phyloP scores from a whole-genome alignment of 352 stramenopile species.

The Globisporangium orthogonon region DNA sequence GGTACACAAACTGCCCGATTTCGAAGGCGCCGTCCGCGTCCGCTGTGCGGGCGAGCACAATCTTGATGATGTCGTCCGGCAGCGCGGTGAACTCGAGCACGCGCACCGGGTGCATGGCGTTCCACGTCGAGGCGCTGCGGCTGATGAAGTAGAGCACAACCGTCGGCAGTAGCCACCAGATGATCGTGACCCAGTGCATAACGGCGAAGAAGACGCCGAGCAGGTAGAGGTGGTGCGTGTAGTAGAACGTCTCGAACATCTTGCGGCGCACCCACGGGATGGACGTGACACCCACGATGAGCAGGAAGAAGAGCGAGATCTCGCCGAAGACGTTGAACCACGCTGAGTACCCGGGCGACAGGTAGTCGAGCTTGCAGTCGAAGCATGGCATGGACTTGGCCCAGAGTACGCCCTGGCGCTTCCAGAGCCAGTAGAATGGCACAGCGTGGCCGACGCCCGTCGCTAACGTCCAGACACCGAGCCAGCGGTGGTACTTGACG shows the following conservation, averaged over 20 bases:
- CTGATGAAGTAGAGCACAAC: slow-evolving; percentile 48
- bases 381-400: slow-evolving; percentile 42
- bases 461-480: slow-evolving; percentile 35
- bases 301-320: slow-evolving; percentile 40
- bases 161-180: slow-evolving; percentile 46
- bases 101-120: slow-evolving; percentile 25
- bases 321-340: slow-evolving; percentile 68
- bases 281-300: slow-evolving; percentile 29
- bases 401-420: slow-evolving; percentile 21
- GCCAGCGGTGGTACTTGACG: slow-evolving; percentile 59
- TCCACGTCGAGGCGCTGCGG: slow-evolving; percentile 36
- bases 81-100: slow-evolving; percentile 27
- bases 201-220: slow-evolving; percentile 38
- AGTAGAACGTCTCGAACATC: slow-evolving; percentile 55
- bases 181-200: slow-evolving; percentile 39
- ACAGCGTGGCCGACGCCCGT: slow-evolving; percentile 29
- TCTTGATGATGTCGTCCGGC: slow-evolving; percentile 33
- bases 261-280: slow-evolving; percentile 40
- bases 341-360: slow-evolving; percentile 25
- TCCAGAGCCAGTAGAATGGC: slow-evolving; percentile 45
- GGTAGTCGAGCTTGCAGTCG: slow-evolving; percentile 39
- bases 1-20: slow-evolving; percentile 51
- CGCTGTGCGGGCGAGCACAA: slow-evolving; percentile 26
- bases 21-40: slow-evolving; percentile 21
- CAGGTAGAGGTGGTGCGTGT: slow-evolving; percentile 49